A percentile compares a stretch with the other conserved stretches of the same genome.
Conservation (phyloP, 345 rosid species). For the Eutrema japonicum region DNA sequence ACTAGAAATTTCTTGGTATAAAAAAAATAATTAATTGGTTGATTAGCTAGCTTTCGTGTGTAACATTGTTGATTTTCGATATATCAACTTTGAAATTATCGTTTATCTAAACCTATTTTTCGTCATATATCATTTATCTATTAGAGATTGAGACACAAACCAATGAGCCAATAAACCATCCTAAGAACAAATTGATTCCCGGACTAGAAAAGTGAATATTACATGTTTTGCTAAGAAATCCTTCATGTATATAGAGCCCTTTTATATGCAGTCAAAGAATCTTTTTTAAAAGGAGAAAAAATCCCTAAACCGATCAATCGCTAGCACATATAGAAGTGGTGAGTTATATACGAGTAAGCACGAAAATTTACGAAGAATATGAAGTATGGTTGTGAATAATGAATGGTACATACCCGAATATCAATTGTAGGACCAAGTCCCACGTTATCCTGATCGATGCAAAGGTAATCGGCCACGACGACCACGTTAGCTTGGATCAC, state of each 20-base stretch:
- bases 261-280: neutral
- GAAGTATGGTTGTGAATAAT: slow-evolving; percentile 12
- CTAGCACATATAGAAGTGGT: neutral
- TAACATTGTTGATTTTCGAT: neutral
- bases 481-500: slow-evolving; percentile 34
- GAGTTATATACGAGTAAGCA: slow-evolving; percentile 2
- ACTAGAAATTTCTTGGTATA: too few species aligned
- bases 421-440: slow-evolving; percentile 36
- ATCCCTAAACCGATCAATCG: neutral
- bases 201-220: neutral
- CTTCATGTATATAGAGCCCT: too few species aligned
- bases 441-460: slow-evolving; percentile 20
- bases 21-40: too few species aligned
- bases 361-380: neutral
- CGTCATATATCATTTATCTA: neutral
- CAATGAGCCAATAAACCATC: neutral
- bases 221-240: neutral
- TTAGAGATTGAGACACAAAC: neutral
- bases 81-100: neutral
- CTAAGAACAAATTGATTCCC: too few species aligned
- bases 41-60: neutral
- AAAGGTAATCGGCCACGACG: slow-evolving; percentile 34
- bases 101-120: slow-evolving; percentile 4
- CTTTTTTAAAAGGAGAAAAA: too few species aligned
- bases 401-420: slow-evolving; percentile 33